Base-by-base conservation (phyloP, 2,329 filamentous ascomycete genomes). In the Thyridium curvatum region DNA sequence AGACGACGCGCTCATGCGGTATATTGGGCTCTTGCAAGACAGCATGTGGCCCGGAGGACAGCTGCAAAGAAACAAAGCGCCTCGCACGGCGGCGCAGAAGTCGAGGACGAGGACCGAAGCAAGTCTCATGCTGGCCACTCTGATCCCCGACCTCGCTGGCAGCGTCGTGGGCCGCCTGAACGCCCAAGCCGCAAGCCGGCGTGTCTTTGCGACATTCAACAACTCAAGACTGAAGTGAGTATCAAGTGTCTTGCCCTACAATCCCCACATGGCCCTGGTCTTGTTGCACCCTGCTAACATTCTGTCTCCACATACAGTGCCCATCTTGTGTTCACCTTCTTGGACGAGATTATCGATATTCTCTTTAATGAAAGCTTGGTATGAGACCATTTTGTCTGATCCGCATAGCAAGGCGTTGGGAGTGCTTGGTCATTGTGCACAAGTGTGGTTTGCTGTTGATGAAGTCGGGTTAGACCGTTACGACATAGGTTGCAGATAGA, bases 111-210 rank as follows among this genome's bases (percentile, higher is more conserved):
- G 86, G 43, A 86, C 82, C 8, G 93, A 97, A 61, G 93, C 94
- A 7, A 88, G 85, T 43, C 66, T 95, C 17, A 86, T 97, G 71
- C 72, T 98, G 35, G 87, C 85, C 9, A 94, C 89, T 9, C 73
- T 98, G 36, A 72, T 98, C 15, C 93, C 93, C 3, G 93, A 98
- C 59, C 58, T 98, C 41, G 91, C 87, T 8, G 89, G 84, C 8
- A 95, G 86, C 61, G 94, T 98, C 7, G 94, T 98, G 13, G 93
- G 93, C 4, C 77, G 89, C 52, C 77, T 83, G 32, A 98, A 98
- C 65, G 93, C 94, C 13, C 86, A 94, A 58, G 84, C 84, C 40
- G 93, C 93, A 16, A 90, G 89, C 46, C 77, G 91, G 50, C 84
- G 90, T 52, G 78, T 97, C 35, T 87, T 94, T 66, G 90, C 89